Conservation (phyloP, 805 yeast species). For the Schizosaccharomyces japonicus region DNA sequence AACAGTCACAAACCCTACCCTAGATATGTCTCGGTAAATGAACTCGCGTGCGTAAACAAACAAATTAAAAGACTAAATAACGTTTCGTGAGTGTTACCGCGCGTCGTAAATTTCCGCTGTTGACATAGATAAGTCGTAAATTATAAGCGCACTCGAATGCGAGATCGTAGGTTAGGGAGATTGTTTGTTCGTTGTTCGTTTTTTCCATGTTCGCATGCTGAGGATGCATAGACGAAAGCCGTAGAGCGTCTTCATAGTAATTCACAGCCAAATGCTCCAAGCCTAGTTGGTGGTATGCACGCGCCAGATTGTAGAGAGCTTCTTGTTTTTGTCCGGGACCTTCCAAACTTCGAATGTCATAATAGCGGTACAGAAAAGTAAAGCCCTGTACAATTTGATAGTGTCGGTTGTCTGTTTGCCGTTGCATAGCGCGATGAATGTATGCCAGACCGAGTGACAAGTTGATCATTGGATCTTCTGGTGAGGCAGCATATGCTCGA, state of each 20-base stretch:
- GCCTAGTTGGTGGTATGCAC: constrained; percentile 67
- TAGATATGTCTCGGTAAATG: constrained; percentile 39
- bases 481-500: constrained; percentile 41
- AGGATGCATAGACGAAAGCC: constrained; percentile 9
- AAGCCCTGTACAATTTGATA: constrained; percentile 72
- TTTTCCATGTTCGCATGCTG: constrained; percentile 8
- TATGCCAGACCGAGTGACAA: constrained; percentile 57
- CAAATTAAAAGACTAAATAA: background rate
- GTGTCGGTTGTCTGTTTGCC: constrained; percentile 67
- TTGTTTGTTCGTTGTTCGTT: constrained; percentile 22
- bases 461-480: constrained; percentile 57
- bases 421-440: constrained; percentile 74
- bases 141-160: constrained; percentile 71
- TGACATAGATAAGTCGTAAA: constrained; percentile 45
- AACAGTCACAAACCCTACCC: constrained; percentile 15
- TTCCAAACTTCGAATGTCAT: constrained; percentile 21
- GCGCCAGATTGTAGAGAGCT: constrained; percentile 57
- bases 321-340: constrained; percentile 39
- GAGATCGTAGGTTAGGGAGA: constrained; percentile 23
- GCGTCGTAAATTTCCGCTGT: constrained; percentile 33
- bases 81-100: background rate
- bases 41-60: constrained; percentile 26
- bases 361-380: constrained; percentile 51
- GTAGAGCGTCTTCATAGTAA: constrained; percentile 48
- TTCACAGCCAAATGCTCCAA: constrained; percentile 45